Conservation (phyloP, 1,139 yeast species). For the Suhomyces kunorum region DNA sequence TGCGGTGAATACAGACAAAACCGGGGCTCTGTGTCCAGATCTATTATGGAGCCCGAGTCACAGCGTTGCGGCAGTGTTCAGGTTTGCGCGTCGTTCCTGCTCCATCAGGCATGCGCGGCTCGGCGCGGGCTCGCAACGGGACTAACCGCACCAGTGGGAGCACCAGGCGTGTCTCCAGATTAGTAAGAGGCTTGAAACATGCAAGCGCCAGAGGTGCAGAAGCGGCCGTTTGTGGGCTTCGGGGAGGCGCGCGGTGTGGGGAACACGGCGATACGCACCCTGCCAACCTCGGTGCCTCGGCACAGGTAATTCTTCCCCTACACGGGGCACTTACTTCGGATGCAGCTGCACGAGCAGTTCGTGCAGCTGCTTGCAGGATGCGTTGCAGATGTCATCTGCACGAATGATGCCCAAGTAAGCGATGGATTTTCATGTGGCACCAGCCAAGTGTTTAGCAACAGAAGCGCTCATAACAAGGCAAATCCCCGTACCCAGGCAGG, state of each 20-base stretch:
- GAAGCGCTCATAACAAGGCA: background rate
- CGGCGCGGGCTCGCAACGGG: background rate
- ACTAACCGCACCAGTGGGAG: too few relatives aligned
- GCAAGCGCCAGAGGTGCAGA: too few relatives aligned
- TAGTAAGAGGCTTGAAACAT: background rate
- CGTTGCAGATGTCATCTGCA: background rate
- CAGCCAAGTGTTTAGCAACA: background rate
- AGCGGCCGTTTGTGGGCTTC: too few relatives aligned
- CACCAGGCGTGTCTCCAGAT: background rate
- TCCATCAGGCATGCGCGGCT: conserved; percentile 1
- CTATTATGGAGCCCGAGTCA: background rate
- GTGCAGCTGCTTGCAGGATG: background rate
- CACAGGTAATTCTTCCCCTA: too few relatives aligned
- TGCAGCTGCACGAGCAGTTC: background rate
- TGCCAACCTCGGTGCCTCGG: too few relatives aligned
- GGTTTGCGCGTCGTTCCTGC: too few relatives aligned
- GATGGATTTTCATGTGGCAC: too few relatives aligned
- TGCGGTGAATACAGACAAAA: background rate
- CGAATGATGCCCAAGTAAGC: too few relatives aligned
- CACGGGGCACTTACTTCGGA: too few relatives aligned
- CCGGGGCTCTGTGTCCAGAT: background rate
- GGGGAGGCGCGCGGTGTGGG: too few relatives aligned
- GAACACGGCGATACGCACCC: background rate
- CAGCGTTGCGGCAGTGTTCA: background rate
- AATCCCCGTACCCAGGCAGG: too few relatives aligned